Evolutionary conservation across 2,329 filamentous ascomycete genomes (phyloP), one percentile per base, ranked within the genome.

Genomic region (Beauveria scarabaeidicola): DNA sequence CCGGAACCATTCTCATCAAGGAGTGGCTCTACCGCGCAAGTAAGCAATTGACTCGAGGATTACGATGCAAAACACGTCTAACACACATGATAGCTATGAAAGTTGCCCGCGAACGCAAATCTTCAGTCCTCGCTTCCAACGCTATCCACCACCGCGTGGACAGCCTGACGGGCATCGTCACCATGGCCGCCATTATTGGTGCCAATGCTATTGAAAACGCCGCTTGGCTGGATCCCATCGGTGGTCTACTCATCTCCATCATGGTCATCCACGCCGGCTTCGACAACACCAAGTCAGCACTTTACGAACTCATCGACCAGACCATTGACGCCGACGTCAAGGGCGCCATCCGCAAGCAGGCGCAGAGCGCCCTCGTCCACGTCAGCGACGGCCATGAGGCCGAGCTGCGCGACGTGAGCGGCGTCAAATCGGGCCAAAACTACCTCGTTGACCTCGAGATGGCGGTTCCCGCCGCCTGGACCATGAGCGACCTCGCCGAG

Each of bases 21-120:
- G 94, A 99, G 74, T 99, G 92, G 90, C 78, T 99, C 27, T 99
- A 97, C 71, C 87, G 89, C 78, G 91, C 93, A 64, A 99, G 93
- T 94, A 85, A 79, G 89, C 84, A 27, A 11, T 9, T 9, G 11
- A 23, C 41, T 29, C 13, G 32, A 36, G 5, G 2, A 15, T 36
- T 13, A 36, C 32, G 5, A 43, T 47, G 52, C 38, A 54, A 47
- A 48, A 23, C 60, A 41, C 27, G 64, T 61, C 68, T 74, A 64
- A 74, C 68, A 73, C 68, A 17, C 46, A 36, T 53, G 53, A 40
- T 64, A 95, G 90, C 91, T 55, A 95, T 97, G 87, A 97, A 97
- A 77, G 85, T 99, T 62, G 94, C 94, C 50, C 86, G 86, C 67
- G 90, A 96, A 74, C 90, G 93, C 72, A 96, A 96, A 71, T 97